Base-by-base conservation (phyloP, 305 asterid species). In the Solanum hybrid region DNA sequence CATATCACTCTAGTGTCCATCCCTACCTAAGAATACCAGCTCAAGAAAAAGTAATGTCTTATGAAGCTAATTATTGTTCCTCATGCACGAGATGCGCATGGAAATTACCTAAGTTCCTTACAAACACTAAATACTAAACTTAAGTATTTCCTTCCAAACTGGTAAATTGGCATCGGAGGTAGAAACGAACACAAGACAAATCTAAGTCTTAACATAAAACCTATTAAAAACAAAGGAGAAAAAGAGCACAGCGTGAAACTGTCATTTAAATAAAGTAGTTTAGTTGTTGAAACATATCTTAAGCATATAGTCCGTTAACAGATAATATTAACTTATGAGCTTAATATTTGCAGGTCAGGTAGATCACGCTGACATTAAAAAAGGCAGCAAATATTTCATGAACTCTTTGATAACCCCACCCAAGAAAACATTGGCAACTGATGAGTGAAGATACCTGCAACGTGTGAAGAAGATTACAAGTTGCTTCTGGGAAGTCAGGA, bases 401-500 rank as follows among this genome's bases (percentile, higher is more conserved):
- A n/a, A 76, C 86, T 80, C 5, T 80, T 40, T 80, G 26, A 80
- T 80, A 40, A 80, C 69, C 69, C 24, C 35, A 42, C 86, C 13
- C 35, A 26, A 42, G 24, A 46, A 82, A 82, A 82, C 73, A 42
- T 46, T 29, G 87, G 42, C 31, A 46, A 31, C 87, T 84, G 69
- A 46, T 10, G 73, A 37, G 73, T 84, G 73, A 46, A 46, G 73
- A 40, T 88, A 94, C 99, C 99, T 97, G 99, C 90, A 97, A 93
- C 36, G 99, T 96, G 92, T 97, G 99, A 85, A 97, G 99, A 91
- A 97, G 99, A 92, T 97, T 97, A 90, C 98, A 96, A 34, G 99
- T 96, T 37, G 99, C 99, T 96, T 97, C 99, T 20, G 99, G 99
- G 90, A 97, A 97, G 91, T 97, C 99, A 22, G 99, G 94, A 79